Base-by-base conservation (phyloP, 768 basidiomycete genomes). In the Rhodocollybia butyracea region DNA sequence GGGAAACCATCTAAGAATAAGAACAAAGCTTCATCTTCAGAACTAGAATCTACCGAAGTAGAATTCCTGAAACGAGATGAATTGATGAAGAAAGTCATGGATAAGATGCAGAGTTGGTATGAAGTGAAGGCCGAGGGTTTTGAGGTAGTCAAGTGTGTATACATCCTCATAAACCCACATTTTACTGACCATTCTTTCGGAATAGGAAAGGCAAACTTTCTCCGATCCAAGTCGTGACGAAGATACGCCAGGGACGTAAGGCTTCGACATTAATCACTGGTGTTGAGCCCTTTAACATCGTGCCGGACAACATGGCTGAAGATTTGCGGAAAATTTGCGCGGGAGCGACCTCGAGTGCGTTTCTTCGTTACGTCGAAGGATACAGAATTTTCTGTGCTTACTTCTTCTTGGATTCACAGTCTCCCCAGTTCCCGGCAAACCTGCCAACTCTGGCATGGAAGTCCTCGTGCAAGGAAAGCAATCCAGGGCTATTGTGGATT, bases 401-500 rank as follows among this genome's bases (percentile, higher is more conserved):
- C 27, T 3, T 17, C 46, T 15, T 7, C 17, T 26, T 31, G 13
- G 27, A 17, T 32, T 32, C 15, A 42, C 61, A 90, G 89, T 88
- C 15, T 79, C 84, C 0, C 81, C 84, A 1, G 53, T 79, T n/a
- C 74, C 72, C 5, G 86, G 87, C 0, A 86, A 84, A 65, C 62
- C 74, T 15, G 66, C 69, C 30, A 70, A 70, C 6, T 72, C 80
- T 2, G 81, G 80, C 1, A 61, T 80, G 51, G 90, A 94, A 62
- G 84, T 97, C 8, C 73, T 89, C 58, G 86, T 96, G 0, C 94
- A 96, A 64, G 94, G 94, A 2, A 89, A 89, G 58, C 93, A 96
- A 62, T 74, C 77, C 19, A 78, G 80, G 59, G 71, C 75, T 2
- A 86, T 93, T 11, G 73, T 77, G 10, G 87, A 89, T 4, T 79